Percentiles rank a stretch among this genome's conserved stretches.
Evolutionary conservation across 2,329 filamentous ascomycete genomes (phyloP).

Genomic region (Monosporascus sp.): DNA sequence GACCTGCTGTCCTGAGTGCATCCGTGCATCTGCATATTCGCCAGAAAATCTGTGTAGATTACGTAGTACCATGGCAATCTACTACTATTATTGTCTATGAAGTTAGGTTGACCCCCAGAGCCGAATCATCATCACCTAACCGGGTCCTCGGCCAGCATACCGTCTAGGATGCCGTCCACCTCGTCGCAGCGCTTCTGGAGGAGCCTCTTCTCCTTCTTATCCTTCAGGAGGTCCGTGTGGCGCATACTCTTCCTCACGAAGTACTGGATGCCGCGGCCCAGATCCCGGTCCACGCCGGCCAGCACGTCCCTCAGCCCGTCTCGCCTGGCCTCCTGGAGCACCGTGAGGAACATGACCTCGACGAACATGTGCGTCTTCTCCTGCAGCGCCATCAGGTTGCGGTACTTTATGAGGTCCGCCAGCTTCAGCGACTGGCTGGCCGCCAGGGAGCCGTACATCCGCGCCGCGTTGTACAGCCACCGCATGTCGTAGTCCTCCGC

Average conservation of each 20-base stretch:
- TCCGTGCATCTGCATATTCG: not conserved
- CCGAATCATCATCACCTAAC: constrained; percentile 4
- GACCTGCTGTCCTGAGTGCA: not conserved
- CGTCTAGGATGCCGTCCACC: constrained; percentile 33
- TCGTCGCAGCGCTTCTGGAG: constrained; percentile 43
- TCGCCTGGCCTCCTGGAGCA: constrained; percentile 63
- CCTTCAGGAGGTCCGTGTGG: constrained; percentile 52
- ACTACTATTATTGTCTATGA: not conserved
- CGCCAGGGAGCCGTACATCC: constrained; percentile 49
- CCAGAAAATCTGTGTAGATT: too few species aligned
- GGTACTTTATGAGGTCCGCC: constrained; percentile 51
- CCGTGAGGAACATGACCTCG: constrained; percentile 71
- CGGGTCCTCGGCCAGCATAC: constrained; percentile 15
- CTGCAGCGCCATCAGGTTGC: constrained; percentile 76
- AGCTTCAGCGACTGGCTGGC: constrained; percentile 40
- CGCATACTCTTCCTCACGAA: constrained; percentile 72
- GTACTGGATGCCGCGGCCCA: constrained; percentile 71
- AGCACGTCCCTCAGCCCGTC: constrained; percentile 60
- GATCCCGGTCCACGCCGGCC: constrained; percentile 55
- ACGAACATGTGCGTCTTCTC: constrained; percentile 72
- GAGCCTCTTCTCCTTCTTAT: constrained; percentile 41
- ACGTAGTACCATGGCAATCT: too few species aligned
- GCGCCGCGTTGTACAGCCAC: constrained; percentile 48
- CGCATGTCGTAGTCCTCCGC: constrained; percentile 48
- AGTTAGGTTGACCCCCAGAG: not conserved